These are phyloP conservation scores for Boechera stricta DNA, from an alignment of 345 rosid species.

Conservation along the genomic window DNA sequence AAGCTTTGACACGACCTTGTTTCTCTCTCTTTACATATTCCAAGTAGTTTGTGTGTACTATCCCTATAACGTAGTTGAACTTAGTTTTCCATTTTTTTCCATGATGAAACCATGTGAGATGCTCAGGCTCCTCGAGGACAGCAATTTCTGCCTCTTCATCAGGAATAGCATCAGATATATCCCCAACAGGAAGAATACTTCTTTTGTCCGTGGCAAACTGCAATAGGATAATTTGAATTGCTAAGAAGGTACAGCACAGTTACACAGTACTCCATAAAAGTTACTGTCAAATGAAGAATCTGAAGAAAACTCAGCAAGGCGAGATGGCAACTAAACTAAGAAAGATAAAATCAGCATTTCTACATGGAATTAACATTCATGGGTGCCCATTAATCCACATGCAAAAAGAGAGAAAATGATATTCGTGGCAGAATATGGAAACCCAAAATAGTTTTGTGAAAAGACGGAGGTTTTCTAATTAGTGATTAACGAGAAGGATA, in stretches of 20 bases:
- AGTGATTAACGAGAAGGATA: background rate
- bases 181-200: constrained; percentile 92
- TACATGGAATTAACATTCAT: background rate
- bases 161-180: constrained; percentile 71
- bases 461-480: too few species aligned
- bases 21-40: constrained; percentile 89
- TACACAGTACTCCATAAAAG: background rate
- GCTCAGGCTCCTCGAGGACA: constrained; percentile 99
- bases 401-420: background rate
- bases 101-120: constrained; percentile 99
- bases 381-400: background rate
- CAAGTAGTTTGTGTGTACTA: constrained; percentile 91
- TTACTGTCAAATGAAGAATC: background rate
- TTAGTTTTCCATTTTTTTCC: constrained; percentile 91
- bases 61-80: constrained; percentile 76
- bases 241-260: background rate
- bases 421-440: constrained; percentile 6
- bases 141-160: constrained; percentile 89
- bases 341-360: background rate
- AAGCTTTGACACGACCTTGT: constrained; percentile 68
- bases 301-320: background rate
- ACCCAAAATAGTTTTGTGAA: background rate
- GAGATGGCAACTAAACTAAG: background rate
- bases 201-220: constrained; percentile 88
- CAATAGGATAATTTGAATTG: constrained; percentile 24